phyloP scores from a whole-genome alignment of 108 stramenopile genomes.

The Skeletonema menzelii region DNA sequence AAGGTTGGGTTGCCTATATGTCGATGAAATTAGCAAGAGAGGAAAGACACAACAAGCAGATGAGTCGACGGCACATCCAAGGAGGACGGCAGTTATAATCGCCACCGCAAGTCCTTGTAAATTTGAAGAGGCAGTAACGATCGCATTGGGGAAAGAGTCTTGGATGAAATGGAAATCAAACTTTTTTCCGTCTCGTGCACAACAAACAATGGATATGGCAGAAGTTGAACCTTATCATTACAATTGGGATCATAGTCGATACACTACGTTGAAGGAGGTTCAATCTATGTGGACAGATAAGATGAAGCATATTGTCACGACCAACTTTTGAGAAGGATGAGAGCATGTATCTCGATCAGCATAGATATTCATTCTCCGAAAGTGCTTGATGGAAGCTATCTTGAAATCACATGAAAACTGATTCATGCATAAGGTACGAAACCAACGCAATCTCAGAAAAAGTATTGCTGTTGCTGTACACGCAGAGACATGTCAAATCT shows the following conservation, averaged over 20 bases:
- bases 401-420: no score
- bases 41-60: no score
- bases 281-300: slow-evolving; percentile 35
- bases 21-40: neutral
- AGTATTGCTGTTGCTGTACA: no score
- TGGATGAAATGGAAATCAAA: slow-evolving; percentile 56
- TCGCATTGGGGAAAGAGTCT: slow-evolving; percentile 56
- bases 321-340: slow-evolving; percentile 7
- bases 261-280: slow-evolving; percentile 20
- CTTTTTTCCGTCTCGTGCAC: slow-evolving; percentile 58
- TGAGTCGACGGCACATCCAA: neutral
- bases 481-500: no score
- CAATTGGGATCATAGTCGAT: slow-evolving; percentile 1
- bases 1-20: slow-evolving; percentile 53
- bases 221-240: slow-evolving; percentile 35
- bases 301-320: slow-evolving; percentile 37
- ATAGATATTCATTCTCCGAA: no score
- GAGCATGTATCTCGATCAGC: no score
- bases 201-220: slow-evolving; percentile 11
- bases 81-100: slow-evolving; percentile 52
- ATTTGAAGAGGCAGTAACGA: slow-evolving; percentile 69
- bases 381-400: no score
- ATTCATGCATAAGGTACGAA: no score
- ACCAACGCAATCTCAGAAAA: no score
- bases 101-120: slow-evolving; percentile 89